Conservation (phyloP, 2,329 filamentous ascomycete species). For the Alternaria novae-zelandiae region DNA sequence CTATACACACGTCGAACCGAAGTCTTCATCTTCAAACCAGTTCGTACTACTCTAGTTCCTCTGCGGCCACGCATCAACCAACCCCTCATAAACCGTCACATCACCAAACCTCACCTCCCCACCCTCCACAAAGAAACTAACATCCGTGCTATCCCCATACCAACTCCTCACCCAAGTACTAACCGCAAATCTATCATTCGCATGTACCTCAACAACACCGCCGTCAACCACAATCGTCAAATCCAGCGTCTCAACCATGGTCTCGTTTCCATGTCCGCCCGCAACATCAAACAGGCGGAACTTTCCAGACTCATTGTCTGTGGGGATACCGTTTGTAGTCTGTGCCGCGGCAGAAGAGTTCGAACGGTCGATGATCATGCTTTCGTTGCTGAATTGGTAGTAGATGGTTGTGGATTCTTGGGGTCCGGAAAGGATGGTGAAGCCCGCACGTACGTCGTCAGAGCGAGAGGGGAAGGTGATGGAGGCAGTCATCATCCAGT, state of each 20-base stretch:
- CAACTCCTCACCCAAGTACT: slow-evolving; percentile 53
- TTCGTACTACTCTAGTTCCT: background rate
- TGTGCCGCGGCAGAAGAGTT: slow-evolving; percentile 51
- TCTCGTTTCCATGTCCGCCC: slow-evolving; percentile 18
- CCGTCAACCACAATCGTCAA: slow-evolving; percentile 52
- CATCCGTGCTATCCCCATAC: slow-evolving; percentile 25
- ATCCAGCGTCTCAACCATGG: slow-evolving; percentile 47
- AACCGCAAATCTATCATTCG: slow-evolving; percentile 52
- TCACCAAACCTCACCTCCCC: slow-evolving; percentile 31
- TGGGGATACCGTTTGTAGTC: slow-evolving; percentile 50
- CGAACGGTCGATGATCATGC: slow-evolving; percentile 50
- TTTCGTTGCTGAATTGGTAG: slow-evolving; percentile 56
- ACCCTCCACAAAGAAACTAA: slow-evolving; percentile 24
- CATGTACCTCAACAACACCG: slow-evolving; percentile 48
- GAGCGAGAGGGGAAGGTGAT: slow-evolving; percentile 49
- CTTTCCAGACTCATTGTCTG: slow-evolving; percentile 47
- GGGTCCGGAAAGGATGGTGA: slow-evolving; percentile 51
- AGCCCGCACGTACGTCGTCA: slow-evolving; percentile 49
- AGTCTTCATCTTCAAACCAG: too few relatives aligned
- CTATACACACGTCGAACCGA: too few relatives aligned
- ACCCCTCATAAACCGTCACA: slow-evolving; percentile 28
- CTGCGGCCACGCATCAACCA: slow-evolving; percentile 20
- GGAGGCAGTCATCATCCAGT: slow-evolving; percentile 49
- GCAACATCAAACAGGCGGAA: slow-evolving; percentile 52
- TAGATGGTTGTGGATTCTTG: slow-evolving; percentile 53